phyloP scores from a whole-genome alignment of 2,329 filamentous ascomycete species.

The Sporothrix inflata region DNA sequence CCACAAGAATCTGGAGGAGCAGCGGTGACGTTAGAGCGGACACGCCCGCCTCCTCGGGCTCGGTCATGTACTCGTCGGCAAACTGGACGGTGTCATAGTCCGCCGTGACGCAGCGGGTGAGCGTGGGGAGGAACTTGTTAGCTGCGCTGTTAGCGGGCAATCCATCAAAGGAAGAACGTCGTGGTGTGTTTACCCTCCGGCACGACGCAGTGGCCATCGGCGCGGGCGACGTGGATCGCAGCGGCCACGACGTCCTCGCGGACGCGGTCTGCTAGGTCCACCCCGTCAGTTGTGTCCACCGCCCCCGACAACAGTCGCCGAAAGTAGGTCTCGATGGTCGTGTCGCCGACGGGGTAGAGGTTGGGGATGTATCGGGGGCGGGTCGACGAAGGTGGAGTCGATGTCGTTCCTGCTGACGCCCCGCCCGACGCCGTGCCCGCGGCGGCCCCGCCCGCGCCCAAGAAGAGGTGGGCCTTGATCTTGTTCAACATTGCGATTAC shows the following conservation, averaged over 20 bases:
- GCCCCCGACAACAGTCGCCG: background rate
- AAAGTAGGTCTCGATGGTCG: slow-evolving; percentile 20
- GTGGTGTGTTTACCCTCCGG: background rate
- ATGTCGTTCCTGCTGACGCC: background rate
- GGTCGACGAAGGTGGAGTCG: background rate
- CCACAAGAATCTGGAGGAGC: slow-evolving; percentile 17
- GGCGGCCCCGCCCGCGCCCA: background rate
- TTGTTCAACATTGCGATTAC: background rate
- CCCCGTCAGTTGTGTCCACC: background rate
- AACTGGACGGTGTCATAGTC: background rate
- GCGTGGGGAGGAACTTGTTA: background rate
- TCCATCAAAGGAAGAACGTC: background rate
- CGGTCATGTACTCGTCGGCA: slow-evolving; percentile 11
- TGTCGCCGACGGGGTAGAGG: slow-evolving; percentile 21
- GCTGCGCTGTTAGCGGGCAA: background rate
- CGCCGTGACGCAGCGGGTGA: slow-evolving; percentile 16
- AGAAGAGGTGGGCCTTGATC: background rate
- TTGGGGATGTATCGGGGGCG: background rate
- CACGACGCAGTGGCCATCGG: background rate
- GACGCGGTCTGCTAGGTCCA: background rate
- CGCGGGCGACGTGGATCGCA: background rate
- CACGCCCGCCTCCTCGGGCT: background rate
- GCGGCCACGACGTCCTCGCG: slow-evolving; percentile 18
- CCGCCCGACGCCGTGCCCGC: background rate
- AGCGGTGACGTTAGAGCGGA: slow-evolving; percentile 9